Base-by-base conservation (phyloP, 2,329 filamentous ascomycete species). In the Xylaria sp. region DNA sequence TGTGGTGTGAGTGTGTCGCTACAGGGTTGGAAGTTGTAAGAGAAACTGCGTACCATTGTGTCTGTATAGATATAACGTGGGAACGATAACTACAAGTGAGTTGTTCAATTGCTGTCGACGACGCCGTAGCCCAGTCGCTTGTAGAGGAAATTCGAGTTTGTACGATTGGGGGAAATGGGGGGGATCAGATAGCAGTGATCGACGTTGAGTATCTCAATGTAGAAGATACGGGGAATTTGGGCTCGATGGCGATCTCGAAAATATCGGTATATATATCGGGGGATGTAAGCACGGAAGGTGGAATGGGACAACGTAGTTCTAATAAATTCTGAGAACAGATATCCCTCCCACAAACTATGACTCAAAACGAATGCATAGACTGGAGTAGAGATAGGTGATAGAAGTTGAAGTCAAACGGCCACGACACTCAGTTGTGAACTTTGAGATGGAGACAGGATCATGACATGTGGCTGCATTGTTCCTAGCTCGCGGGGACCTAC, bases 241-340 rank as follows among this genome's bases (percentile, higher is more conserved):
- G 31, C 37, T 47, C 19, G 28, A 19, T n/a, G 49, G 17, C 17
- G 21, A 23, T 28, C 14, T 31, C 57, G 38, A 43, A 12, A 47
- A 3, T 8, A 17, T 31, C 15, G 54, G 42, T 65, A 67, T 70
- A 65, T 67, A 66, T 62, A 61, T n/a, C n/a, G n/a, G n/a, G n/a
- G n/a, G n/a, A 21, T 33, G 46, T 15, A 21, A 11, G 17, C 43
- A 37, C 42, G 38, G 33, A 40, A 40, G 42, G 5, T 15, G 17
- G n/a, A 53, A 35, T n/a, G 25, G 47, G 17, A 33, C 12, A 53
- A 38, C 5, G 19, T 37, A 33, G 33, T 72, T 70, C 70, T n/a
- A 70, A 58, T 59, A 33, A 61, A 28, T 68, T 69, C 67, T 71
- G 55, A 69, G 70, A 72, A 73, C 71, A 73, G 68, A 67, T 72